Conservation (phyloP, 768 basidiomycete species). For the Xerocomus spinulosus region DNA sequence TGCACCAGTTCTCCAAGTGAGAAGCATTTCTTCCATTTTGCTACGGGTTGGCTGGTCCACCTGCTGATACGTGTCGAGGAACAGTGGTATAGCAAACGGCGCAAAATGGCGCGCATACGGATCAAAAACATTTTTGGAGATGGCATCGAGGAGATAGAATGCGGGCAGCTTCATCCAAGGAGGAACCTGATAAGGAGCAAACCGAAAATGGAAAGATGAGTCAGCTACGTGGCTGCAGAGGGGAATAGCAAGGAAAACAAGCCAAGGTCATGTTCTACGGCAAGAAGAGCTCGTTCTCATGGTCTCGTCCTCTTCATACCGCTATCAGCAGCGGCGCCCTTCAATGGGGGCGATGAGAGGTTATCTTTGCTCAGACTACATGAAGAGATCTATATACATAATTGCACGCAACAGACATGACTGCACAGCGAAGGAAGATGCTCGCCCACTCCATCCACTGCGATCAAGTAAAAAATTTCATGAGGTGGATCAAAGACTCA, state of each 20-base stretch:
- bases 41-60: conserved; percentile 81
- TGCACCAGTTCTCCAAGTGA: conserved; percentile 90
- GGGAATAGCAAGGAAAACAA: conserved; percentile 30
- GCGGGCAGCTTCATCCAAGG: conserved; percentile 88
- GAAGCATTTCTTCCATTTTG: conserved; percentile 98
- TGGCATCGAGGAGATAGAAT: conserved; percentile 94
- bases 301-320: conserved; percentile 35
- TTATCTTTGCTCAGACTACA: conserved; percentile 42
- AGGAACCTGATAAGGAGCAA: conserved; percentile 58
- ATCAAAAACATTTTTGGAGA: conserved; percentile 92
- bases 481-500: conserved; percentile 50
- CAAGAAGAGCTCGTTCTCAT: conserved; percentile 31
- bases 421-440: conserved; percentile 19
- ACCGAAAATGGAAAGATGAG: conserved; percentile 46
- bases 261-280: conserved; percentile 21
- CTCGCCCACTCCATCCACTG: conserved; percentile 26
- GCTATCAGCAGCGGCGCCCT: conserved; percentile 33
- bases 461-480: conserved; percentile 23
- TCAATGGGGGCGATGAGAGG: conserved; percentile 28
- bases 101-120: conserved; percentile 88
- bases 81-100: conserved; percentile 75
- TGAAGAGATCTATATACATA: conserved; percentile 45
- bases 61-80: conserved; percentile 80
- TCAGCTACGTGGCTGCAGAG: conserved; percentile 47
- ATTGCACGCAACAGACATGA: conserved; percentile 28